Evolutionary conservation across 208 protist species (phyloP), one percentile per base, ranked within the genome.

Genomic region (Leishmania amazonensis): DNA sequence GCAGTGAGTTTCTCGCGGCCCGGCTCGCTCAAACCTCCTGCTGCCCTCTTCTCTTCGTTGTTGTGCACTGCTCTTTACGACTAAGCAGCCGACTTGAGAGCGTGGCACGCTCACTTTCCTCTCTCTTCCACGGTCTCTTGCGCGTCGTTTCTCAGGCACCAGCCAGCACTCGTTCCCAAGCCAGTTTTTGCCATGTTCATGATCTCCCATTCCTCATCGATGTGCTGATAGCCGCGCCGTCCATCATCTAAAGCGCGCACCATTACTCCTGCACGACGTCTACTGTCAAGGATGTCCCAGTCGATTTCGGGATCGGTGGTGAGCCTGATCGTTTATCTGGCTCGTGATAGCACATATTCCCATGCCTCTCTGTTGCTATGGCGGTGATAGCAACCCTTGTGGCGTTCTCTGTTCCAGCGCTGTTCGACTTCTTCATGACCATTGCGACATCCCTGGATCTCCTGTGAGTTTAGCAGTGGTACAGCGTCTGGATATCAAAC

Each of bases 261-360:
- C 81, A 80, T 62, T 67, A 77, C 35, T 45, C 5, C 31, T 64
- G 31, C 17, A 28, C 58, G 3, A 79, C n/a, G 38, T 31, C 28
- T 31, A 64, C 13, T 5, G 0, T 28, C 42, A 21, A 49, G 0
- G 77, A 80, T 58, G 38, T 77, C 35, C 51, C 65, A 35, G 42
- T 85, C 11, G 60, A 81, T 62, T 81, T 81, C 40, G 24, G 68
- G 9, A n/a, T 81, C 24, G 17, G 78, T 60, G 76, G 77, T 53
- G 51, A 1, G 4, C 72, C 77, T 31, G 71, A 81, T 42, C 35
- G 78, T 7, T 71, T 74, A 2, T 62, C 31, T 58, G 17, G 77
- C 31, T 51, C 62, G 3, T 76, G 1, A 21, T 81, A 78, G 35
- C 3, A 21, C 31, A 11, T 78, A 17, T 79, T 71, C 31, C 62